Evolutionary conservation across 371 early-diverging fungal genomes (phyloP).

Genomic region (Mortierella sp.): DNA sequence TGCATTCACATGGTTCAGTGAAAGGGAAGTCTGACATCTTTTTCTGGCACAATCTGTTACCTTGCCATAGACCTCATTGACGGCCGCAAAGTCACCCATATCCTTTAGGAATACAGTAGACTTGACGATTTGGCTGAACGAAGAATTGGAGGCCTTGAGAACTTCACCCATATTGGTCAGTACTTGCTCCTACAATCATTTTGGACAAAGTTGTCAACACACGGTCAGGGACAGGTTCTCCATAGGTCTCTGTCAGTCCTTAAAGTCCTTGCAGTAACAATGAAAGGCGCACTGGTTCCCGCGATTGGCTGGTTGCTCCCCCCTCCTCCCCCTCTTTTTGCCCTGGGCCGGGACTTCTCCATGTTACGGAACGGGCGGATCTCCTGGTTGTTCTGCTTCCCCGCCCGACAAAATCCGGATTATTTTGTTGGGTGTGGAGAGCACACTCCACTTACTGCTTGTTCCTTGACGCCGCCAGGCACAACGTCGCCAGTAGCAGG

Average conservation of each 20-base stretch:
- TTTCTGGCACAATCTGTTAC: slow-evolving; percentile 38
- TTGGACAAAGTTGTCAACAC: background rate
- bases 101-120: slow-evolving; percentile 92
- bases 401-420: slow-evolving; percentile 2
- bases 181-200: slow-evolving; percentile 64
- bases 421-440: slow-evolving; percentile 9
- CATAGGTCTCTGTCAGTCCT: no score
- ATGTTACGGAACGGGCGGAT: no score
- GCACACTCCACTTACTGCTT: slow-evolving; percentile 60
- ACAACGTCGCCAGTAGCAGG: slow-evolving; percentile 73
- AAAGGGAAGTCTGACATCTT: no score
- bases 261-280: no score
- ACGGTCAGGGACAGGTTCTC: background rate
- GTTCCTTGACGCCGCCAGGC: slow-evolving; percentile 72
- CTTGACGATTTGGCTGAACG: slow-evolving; percentile 86
- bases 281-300: no score
- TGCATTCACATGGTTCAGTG: no score
- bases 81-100: slow-evolving; percentile 88
- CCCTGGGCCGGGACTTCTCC: no score
- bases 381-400: background rate
- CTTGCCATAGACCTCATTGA: slow-evolving; percentile 88
- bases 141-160: slow-evolving; percentile 82
- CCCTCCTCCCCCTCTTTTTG: no score
- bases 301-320: no score
- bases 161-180: slow-evolving; percentile 85